These are phyloP conservation scores for Tetrahymena thermophila DNA, from an alignment of 73 alveolate genomes.

Conservation along the genomic window DNA sequence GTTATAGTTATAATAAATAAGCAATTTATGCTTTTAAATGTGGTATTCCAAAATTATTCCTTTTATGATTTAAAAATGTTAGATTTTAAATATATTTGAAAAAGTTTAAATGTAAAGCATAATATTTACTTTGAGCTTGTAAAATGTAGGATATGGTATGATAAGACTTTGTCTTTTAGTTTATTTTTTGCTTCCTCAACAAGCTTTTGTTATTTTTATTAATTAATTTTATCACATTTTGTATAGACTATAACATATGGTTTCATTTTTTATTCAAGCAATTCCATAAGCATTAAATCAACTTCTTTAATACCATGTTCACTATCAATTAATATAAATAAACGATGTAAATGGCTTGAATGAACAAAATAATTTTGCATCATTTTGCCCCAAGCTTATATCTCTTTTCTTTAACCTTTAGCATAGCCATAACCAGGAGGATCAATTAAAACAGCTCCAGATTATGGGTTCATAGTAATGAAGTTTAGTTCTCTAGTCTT, in stretches of 20 bases:
- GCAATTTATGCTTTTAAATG: not conserved
- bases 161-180: not conserved
- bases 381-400: not conserved
- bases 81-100: not conserved
- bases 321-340: not conserved
- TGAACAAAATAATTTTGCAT: not conserved
- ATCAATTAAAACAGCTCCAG: constrained; percentile 43
- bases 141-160: not conserved
- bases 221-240: not conserved
- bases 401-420: constrained; percentile 40
- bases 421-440: constrained; percentile 78
- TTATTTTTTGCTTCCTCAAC: not conserved
- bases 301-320: not conserved
- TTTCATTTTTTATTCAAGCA: not conserved
- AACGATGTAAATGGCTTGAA: not conserved
- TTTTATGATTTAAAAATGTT: not conserved
- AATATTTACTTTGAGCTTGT: not conserved
- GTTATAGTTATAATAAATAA: not conserved
- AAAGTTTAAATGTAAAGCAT: not conserved
- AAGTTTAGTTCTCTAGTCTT: constrained; percentile 52
- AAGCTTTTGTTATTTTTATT: not conserved
- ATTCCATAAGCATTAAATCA: not conserved
- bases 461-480: constrained; percentile 13
- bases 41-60: not conserved
- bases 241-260: not conserved